Evolutionary conservation across 805 yeast species (phyloP), one percentile per base, ranked within the genome.

Genomic region (Yarrowia hollandica): DNA sequence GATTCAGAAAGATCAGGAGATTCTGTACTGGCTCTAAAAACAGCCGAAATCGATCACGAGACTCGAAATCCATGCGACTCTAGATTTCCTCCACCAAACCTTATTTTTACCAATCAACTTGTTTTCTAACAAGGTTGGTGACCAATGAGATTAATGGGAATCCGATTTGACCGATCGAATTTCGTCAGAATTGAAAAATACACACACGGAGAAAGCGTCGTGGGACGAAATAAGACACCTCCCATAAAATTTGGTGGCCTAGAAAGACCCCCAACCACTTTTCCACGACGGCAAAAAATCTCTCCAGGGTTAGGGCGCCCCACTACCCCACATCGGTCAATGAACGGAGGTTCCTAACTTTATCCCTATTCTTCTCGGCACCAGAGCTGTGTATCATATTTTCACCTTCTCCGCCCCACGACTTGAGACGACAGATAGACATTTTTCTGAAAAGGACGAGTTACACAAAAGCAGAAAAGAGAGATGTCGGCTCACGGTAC

Each of bases 311-410:
- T 41, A 41, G 48, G 48, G 33, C 10, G 21, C 14, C 55, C 55
- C 34, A 30, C 38, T 48, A 31, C 55, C 55, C 55, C 55, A 48
- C 55, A 48, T 48, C 55, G 55, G 55, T 19, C 30, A 31, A 31
- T 30, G 39, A 30, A 48, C 55, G 55, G 55, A 48, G 54, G 38
- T 41, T 30, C 18, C 28, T 19, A 44, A 48, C 39, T 48, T 30
- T 48, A 48, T 33, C 55, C 48, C 33, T 16, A 26, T 41, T 26
- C 22, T 22, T 23, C 28, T 41, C 48, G 48, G 48, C 30, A 23
- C n/a, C n/a, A n/a, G n/a, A n/a, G n/a, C n/a, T n/a, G n/a, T n/a
- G n/a, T n/a, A n/a, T n/a, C n/a, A n/a, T n/a, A n/a, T n/a, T n/a
- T n/a, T n/a, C n/a, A n/a, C n/a, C n/a, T n/a, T n/a, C n/a, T n/a